These are phyloP conservation scores for Colletotrichum paranaense DNA, from an alignment of 2,329 filamentous ascomycete species.

Conservation along the genomic window DNA sequence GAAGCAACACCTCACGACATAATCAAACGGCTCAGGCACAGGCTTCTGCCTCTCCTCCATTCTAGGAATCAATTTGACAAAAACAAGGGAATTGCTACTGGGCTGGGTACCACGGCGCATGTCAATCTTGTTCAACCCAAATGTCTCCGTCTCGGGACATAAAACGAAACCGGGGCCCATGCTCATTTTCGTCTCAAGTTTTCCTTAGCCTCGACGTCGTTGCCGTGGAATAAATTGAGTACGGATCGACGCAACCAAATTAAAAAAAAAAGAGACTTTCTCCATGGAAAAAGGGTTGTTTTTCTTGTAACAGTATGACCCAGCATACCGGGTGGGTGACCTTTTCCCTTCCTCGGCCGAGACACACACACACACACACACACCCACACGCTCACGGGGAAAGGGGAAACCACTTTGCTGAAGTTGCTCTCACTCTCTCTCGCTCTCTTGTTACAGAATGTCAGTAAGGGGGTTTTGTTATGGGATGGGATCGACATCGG, in stretches of 20 bases:
- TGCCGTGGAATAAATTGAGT: not conserved
- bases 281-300: not conserved
- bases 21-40: no score
- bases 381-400: not conserved
- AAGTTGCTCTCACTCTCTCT: not conserved
- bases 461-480: not conserved
- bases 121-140: not conserved
- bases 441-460: not conserved
- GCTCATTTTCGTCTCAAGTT: constrained; percentile 28
- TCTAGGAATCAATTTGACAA: not conserved
- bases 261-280: not conserved
- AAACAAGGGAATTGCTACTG: not conserved
- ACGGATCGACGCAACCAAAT: not conserved
- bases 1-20: not conserved
- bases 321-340: not conserved
- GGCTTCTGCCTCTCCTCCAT: not conserved
- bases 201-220: not conserved
- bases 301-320: not conserved
- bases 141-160: not conserved
- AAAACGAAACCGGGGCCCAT: constrained; percentile 18
- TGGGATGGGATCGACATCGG: not conserved
- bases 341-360: not conserved
- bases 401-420: not conserved
- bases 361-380: not conserved
- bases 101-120: not conserved